Percentiles rank a stretch among this genome's conserved stretches.
Evolutionary conservation across 2,329 filamentous ascomycete species (phyloP).

Genomic region (Parastagonospora avenae): DNA sequence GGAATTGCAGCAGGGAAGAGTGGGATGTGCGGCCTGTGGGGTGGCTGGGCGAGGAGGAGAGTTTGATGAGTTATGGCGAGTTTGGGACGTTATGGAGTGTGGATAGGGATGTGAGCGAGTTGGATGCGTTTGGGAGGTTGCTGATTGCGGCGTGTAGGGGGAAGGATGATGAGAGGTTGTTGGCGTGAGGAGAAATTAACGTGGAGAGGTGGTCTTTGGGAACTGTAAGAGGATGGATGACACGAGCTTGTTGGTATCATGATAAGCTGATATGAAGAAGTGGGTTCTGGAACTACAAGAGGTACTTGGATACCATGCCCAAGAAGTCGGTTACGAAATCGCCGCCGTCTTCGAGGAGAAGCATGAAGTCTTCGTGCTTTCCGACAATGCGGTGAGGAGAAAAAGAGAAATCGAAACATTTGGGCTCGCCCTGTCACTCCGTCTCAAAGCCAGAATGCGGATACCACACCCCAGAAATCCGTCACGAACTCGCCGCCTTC

Average conservation of each 20-base stretch:
- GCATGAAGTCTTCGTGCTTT: constrained; percentile 14
- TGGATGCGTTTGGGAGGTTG: constrained; percentile 30
- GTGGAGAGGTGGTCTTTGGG: too few species aligned
- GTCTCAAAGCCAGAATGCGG: too few species aligned
- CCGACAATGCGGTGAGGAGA: too few species aligned
- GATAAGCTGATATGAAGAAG: too few species aligned
- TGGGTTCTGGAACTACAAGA: neutral
- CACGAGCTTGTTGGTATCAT: too few species aligned
- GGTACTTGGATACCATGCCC: neutral
- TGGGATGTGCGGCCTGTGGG: constrained; percentile 14
- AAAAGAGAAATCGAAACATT: too few species aligned
- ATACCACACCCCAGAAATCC: constrained; percentile 16
- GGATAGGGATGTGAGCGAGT: constrained; percentile 8
- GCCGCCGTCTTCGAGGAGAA: constrained; percentile 29
- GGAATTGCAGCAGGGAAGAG: constrained; percentile 13
- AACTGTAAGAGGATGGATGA: too few species aligned
- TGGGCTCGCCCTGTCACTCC: too few species aligned
- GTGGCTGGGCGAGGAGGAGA: constrained; percentile 9
- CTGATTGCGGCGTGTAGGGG: constrained; percentile 33
- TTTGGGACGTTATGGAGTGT: constrained; percentile 17
- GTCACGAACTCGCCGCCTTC: constrained; percentile 34
- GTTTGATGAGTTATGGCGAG: constrained; percentile 31
- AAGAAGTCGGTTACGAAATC: constrained; percentile 30
- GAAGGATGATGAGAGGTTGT: constrained; percentile 22
- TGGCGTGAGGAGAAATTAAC: constrained; percentile 3